Percentiles rank a stretch among this genome's conserved stretches.
These are phyloP conservation scores for Collybia sordida DNA, from an alignment of 768 basidiomycete species.

Conservation along the genomic window DNA sequence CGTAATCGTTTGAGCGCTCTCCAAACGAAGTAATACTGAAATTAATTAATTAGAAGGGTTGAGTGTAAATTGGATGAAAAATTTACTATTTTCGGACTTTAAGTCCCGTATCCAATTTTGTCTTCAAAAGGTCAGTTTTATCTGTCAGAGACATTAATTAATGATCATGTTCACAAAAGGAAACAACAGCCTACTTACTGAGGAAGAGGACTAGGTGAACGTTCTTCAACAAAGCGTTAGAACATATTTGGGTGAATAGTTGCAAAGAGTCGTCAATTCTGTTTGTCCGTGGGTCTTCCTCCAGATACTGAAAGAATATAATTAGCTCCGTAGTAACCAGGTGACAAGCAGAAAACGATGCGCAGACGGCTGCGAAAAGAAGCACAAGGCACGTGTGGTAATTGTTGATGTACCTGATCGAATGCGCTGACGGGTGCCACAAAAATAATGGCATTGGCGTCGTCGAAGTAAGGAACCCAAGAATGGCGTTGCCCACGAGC, in stretches of 20 bases:
- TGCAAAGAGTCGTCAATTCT: constrained; percentile 88
- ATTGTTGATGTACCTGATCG: constrained; percentile 53
- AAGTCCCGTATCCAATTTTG: constrained; percentile 70
- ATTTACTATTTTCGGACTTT: constrained; percentile 79
- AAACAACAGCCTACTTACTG: constrained; percentile 36
- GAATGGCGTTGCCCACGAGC: constrained; percentile 71
- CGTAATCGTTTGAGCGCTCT: constrained; percentile 78
- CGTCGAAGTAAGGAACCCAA: constrained; percentile 79
- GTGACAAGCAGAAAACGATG: constrained; percentile 1
- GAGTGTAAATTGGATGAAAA: neutral
- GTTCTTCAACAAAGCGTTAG: constrained; percentile 75
- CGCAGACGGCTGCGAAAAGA: neutral
- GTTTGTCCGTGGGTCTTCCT: constrained; percentile 84
- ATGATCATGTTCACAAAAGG: neutral
- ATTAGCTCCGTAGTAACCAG: constrained; percentile 5
- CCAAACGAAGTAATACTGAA: constrained; percentile 78
- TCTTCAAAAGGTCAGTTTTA: constrained; percentile 74
- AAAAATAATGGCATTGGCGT: constrained; percentile 79
- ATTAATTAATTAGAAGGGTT: neutral
- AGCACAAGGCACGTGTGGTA: too few relatives aligned
- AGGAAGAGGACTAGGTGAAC: constrained; percentile 61
- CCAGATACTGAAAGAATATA: constrained; percentile 59
- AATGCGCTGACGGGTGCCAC: constrained; percentile 79
- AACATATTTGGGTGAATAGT: constrained; percentile 83
- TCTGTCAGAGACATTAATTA: constrained; percentile 35